These are phyloP conservation scores for Fusarium poae DNA, from an alignment of 2,329 filamentous ascomycete genomes.

Conservation along the genomic window DNA sequence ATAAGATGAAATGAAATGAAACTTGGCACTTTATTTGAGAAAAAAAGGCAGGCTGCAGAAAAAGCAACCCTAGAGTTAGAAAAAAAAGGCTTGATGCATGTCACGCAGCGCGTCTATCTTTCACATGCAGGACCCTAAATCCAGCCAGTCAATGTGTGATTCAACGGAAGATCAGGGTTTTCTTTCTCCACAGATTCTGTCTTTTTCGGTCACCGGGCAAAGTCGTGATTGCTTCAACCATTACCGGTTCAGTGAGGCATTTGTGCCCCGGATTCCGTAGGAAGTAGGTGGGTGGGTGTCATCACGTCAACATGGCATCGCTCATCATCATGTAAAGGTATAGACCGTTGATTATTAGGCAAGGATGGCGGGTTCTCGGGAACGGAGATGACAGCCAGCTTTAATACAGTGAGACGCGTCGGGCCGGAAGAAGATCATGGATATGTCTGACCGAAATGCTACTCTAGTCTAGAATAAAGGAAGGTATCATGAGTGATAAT, in stretches of 20 bases:
- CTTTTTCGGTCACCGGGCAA: not conserved
- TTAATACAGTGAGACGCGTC: slow-evolving; percentile 1
- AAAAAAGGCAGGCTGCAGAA: not conserved
- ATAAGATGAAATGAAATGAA: slow-evolving; percentile 7
- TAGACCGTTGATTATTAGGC: not conserved
- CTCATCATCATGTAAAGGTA: not conserved
- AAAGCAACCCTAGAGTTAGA: not conserved
- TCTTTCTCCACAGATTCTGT: not conserved
- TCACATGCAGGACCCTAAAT: slow-evolving; percentile 25
- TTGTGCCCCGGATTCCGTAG: slow-evolving; percentile 28
- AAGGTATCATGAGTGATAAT: not conserved
- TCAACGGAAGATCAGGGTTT: slow-evolving; percentile 2
- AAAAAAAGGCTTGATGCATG: slow-evolving; percentile 15
- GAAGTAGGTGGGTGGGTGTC: slow-evolving; percentile 34
- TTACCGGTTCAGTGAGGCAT: slow-evolving; percentile 24
- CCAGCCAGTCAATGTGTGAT: slow-evolving; percentile 20
- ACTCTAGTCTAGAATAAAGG: not conserved
- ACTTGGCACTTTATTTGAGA: not conserved
- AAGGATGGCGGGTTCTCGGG: slow-evolving; percentile 37
- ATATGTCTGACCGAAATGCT: slow-evolving; percentile 7
- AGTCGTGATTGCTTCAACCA: slow-evolving; percentile 5
- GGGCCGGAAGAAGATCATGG: slow-evolving; percentile 2
- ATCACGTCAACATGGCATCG: slow-evolving; percentile 33
- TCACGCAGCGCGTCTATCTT: slow-evolving; percentile 17
- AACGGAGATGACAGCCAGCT: slow-evolving; percentile 18